phyloP scores from a whole-genome alignment of 441 rosid genomes.

The Breynia disticha region DNA sequence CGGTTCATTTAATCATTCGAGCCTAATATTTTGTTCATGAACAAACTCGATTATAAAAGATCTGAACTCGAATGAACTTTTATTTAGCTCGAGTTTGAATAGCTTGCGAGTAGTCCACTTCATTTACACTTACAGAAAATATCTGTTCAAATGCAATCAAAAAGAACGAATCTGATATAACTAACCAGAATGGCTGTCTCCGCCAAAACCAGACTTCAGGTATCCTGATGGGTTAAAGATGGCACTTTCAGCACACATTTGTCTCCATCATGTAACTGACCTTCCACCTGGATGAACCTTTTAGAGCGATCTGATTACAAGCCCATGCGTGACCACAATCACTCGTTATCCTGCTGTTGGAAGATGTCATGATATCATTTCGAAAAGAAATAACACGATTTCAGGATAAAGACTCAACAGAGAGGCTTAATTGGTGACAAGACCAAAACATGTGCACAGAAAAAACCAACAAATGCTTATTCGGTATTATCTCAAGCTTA shows the following conservation, averaged over 20 bases:
- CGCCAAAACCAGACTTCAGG: slow-evolving; percentile 57
- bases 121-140: no score
- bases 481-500: not conserved
- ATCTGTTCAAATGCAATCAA: no score
- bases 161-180: no score
- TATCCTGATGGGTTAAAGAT: slow-evolving; percentile 52
- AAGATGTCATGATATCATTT: not conserved
- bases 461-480: not conserved
- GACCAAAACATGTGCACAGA: not conserved
- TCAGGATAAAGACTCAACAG: not conserved
- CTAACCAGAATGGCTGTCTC: slow-evolving; percentile 53
- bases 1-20: no score
- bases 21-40: no score
- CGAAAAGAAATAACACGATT: not conserved
- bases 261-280: slow-evolving; percentile 32
- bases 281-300: slow-evolving; percentile 49
- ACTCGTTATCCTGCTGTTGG: slow-evolving; percentile 49
- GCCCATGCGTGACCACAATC: slow-evolving; percentile 66
- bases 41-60: no score
- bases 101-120: no score
- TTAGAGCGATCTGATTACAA: slow-evolving; percentile 51
- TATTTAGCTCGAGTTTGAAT: no score
- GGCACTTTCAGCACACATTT: no score
- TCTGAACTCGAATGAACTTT: no score
- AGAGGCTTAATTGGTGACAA: not conserved